Base-by-base conservation (phyloP, 1,139 yeast species). In the Nakaseomyces kungkrabaensis region DNA sequence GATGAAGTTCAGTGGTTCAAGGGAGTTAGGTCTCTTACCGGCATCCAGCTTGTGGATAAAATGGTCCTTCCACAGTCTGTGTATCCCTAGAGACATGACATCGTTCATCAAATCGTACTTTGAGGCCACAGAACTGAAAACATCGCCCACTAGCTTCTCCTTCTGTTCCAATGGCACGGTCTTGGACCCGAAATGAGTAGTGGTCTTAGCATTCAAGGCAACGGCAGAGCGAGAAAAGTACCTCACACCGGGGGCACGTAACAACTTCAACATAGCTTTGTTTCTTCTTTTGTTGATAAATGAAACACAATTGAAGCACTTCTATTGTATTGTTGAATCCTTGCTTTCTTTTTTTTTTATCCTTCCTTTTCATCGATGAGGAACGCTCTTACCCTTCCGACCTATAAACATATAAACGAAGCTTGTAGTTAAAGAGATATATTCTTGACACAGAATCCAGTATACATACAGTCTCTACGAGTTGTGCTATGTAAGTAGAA, bases 51-150 rank as follows among this genome's bases (percentile, higher is more conserved):
- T 79, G 59, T 81, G 76, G 59, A 92, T 90, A 64, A 92, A 85
- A 65, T 90, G 96, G 63, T 79, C 81, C 65, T 92, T 92, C 99
- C 99, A 92, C 50, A 90, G 72, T 60, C 98, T 77, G 67, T 92
- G 99, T 48, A 92, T 77, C 38, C 98, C 98, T 68, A 90, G 69
- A 7, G 96, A 87, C 99, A 92, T 92, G 49, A 88, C 95, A 70
- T 92, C 99, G 69, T 92, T 92, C 98, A 92, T 94, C 50, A 87
- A 74, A 70, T 92, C 99, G 67, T 92, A 92, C 56, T 82, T 89
- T 37, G 92, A 80, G 3, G 98, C 98, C 40, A 92, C 98, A 7
- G 95, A 85, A 8, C 96, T 85, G 68, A 92, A 92, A 24, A 92
- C 98, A 40, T 84, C 83, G 46, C 87, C 85, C 26, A 92, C 99